phyloP scores from a whole-genome alignment of 1,139 yeast species.

The Suhomyces panamericanus region DNA sequence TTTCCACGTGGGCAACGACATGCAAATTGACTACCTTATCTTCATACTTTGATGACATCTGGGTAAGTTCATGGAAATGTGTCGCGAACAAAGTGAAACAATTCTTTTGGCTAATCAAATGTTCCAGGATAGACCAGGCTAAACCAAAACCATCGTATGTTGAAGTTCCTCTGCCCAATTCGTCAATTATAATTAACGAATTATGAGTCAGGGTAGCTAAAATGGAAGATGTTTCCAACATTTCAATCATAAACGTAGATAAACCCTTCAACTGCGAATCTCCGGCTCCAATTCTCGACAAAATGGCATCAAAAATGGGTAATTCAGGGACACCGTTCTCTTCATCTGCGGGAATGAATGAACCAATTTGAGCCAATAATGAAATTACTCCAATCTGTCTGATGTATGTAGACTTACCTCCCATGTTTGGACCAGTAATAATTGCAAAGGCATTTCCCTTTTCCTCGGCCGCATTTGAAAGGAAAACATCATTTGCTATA shows the following conservation, averaged over 20 bases:
- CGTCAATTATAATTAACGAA: constrained; percentile 89
- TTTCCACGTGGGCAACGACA: constrained; percentile 88
- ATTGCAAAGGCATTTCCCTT: constrained; percentile 64
- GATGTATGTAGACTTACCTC: constrained; percentile 94
- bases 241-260: constrained; percentile 96
- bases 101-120: constrained; percentile 65
- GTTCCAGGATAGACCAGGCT: constrained; percentile 95
- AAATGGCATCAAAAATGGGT: constrained; percentile 83
- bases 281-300: constrained; percentile 98
- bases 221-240: constrained; percentile 94
- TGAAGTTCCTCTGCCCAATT: constrained; percentile 93
- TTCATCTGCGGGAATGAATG: constrained; percentile 68
- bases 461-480: constrained; percentile 37
- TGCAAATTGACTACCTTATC: constrained; percentile 73
- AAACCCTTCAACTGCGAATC: constrained; percentile 96
- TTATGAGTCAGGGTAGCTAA: constrained; percentile 81
- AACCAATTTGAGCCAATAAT: constrained; percentile 88
- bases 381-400: constrained; percentile 90
- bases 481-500: constrained; percentile 78
- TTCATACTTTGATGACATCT: constrained; percentile 60
- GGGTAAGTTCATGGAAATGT: constrained; percentile 93
- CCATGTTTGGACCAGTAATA: constrained; percentile 98
- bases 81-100: constrained; percentile 93
- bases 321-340: constrained; percentile 64
- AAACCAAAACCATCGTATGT: constrained; percentile 97